Conservation (phyloP, 2,329 filamentous ascomycete genomes). For the Fusarium musae region DNA sequence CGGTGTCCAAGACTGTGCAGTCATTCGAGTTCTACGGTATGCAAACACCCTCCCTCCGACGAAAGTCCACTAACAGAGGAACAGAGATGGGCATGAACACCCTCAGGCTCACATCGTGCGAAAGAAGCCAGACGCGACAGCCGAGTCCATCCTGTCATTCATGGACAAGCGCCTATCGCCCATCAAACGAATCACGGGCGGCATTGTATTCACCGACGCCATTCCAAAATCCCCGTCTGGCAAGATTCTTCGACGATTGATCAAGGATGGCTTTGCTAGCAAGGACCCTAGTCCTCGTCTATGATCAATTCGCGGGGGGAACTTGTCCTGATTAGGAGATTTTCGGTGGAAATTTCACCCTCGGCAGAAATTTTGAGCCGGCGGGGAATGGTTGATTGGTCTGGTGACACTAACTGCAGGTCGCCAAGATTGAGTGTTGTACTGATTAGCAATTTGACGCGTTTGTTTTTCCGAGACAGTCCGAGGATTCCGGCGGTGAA, state of each 20-base stretch:
- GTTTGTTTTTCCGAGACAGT: accelerated
- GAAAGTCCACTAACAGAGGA: neutral
- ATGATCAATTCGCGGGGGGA: neutral
- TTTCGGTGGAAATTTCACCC: neutral
- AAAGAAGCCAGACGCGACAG: neutral
- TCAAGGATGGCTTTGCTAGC: neutral
- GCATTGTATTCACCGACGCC: neutral
- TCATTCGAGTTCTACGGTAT: slow-evolving; percentile 6
- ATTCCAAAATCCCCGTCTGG: slow-evolving; percentile 4
- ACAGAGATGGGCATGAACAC: neutral
- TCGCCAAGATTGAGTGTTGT: neutral
- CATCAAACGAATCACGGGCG: slow-evolving; percentile 3
- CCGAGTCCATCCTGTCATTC: neutral
- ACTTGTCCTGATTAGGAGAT: neutral
- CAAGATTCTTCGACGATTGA: slow-evolving; percentile 9
- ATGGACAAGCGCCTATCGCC: slow-evolving; percentile 1
- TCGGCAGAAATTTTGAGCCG: neutral
- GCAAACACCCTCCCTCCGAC: neutral
- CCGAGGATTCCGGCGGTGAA: neutral
- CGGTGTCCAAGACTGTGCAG: slow-evolving; percentile 5
- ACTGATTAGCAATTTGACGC: neutral
- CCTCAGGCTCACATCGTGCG: slow-evolving; percentile 7
- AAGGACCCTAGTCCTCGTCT: neutral
- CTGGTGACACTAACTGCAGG: neutral
- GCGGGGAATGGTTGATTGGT: neutral